A percentile compares a stretch with the other conserved stretches of the same genome.
These are phyloP conservation scores for Saksenaea oblongispora DNA, from an alignment of 371 early-diverging fungal genomes.

Conservation along the genomic window DNA sequence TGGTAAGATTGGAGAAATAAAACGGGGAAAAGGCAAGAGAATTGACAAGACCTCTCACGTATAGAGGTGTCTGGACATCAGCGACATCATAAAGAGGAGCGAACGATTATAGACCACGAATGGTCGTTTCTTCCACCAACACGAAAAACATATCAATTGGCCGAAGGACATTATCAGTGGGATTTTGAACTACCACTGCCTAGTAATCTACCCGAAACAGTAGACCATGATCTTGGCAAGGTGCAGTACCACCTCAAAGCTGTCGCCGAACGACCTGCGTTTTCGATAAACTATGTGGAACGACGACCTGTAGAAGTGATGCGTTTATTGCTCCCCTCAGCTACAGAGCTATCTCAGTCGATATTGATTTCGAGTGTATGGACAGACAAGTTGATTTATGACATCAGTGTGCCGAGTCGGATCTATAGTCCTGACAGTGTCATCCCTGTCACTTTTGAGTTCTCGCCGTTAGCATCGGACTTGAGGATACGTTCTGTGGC, in stretches of 20 bases:
- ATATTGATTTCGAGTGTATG: slow-evolving; percentile 26
- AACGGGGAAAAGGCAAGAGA: neutral
- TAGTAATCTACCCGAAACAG: slow-evolving; percentile 39
- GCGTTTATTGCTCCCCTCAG: slow-evolving; percentile 14
- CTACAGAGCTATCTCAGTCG: slow-evolving; percentile 16
- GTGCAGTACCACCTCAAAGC: slow-evolving; percentile 35
- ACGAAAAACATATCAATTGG: slow-evolving; percentile 18
- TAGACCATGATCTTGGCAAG: slow-evolving; percentile 30
- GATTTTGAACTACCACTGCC: slow-evolving; percentile 41
- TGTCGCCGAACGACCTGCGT: slow-evolving; percentile 35
- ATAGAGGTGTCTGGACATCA: neutral
- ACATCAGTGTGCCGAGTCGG: slow-evolving; percentile 27
- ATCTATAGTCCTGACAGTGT: slow-evolving; percentile 12
- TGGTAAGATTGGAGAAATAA: slow-evolving; percentile 20
- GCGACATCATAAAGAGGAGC: slow-evolving; percentile 15
- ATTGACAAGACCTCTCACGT: neutral
- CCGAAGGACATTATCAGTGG: slow-evolving; percentile 31
- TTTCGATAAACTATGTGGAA: slow-evolving; percentile 30
- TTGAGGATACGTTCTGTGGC: slow-evolving; percentile 23
- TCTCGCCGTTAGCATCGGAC: slow-evolving; percentile 19
- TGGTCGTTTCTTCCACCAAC: slow-evolving; percentile 20
- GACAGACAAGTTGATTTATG: slow-evolving; percentile 30
- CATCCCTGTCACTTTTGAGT: slow-evolving; percentile 28
- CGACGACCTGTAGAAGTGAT: slow-evolving; percentile 19
- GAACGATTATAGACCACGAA: slow-evolving; percentile 15